Evolutionary conservation across 441 rosid species (phyloP).

Genomic region (Croton laevigatus): DNA sequence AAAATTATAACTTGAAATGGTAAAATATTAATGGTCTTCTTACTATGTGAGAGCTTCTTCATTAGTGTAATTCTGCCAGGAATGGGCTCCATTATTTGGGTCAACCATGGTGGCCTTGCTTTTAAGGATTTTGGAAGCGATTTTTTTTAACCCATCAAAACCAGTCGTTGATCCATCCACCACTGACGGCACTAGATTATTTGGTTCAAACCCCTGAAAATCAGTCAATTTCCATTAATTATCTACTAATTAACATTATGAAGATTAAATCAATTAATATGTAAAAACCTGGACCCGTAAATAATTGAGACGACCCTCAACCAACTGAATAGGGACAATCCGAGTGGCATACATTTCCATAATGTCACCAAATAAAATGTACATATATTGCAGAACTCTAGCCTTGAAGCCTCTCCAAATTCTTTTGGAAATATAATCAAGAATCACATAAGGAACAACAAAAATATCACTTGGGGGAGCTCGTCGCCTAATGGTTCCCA

Average conservation of each 20-base stretch:
- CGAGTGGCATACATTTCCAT: neutral
- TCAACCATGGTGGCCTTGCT: neutral
- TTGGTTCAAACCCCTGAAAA: neutral
- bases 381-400: neutral
- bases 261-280: neutral
- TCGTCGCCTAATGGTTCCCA: neutral
- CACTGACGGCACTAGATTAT: neutral
- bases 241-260: too few relatives aligned
- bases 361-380: neutral
- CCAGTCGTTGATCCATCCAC: neutral
- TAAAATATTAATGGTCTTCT: neutral
- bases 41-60: constrained; percentile 4
- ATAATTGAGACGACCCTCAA: neutral
- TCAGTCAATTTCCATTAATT: neutral
- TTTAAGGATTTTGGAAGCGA: neutral
- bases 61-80: neutral
- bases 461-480: neutral
- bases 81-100: constrained; percentile 4
- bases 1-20: neutral
- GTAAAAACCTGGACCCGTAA: neutral
- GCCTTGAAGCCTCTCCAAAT: neutral
- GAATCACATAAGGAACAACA: neutral
- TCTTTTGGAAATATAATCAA: neutral
- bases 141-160: neutral
- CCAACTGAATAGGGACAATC: neutral